Evolutionary conservation across 2,329 filamentous ascomycete species (phyloP).

Genomic region (Diaporthe caulivora): DNA sequence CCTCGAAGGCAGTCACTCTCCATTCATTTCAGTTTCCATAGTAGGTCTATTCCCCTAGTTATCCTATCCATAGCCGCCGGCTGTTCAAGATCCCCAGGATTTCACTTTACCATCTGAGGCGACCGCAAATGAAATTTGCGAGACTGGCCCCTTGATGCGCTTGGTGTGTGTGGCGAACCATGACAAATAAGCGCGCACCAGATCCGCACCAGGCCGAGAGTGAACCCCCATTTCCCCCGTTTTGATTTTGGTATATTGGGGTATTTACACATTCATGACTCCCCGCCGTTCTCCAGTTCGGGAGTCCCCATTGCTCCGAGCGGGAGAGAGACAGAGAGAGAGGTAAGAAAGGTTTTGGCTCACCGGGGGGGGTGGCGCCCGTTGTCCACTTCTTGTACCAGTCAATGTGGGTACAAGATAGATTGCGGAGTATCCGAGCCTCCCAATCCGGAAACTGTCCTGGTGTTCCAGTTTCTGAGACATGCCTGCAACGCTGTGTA

Average conservation of each 20-base stretch:
- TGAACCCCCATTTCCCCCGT: conserved; percentile 37
- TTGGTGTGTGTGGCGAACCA: too few species aligned
- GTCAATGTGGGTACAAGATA: too few species aligned
- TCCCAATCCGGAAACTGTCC: neutral
- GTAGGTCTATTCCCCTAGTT: too few species aligned
- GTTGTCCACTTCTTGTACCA: neutral
- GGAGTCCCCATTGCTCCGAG: neutral
- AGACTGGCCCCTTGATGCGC: too few species aligned
- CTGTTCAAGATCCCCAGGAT: too few species aligned
- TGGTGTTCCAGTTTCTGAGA: neutral
- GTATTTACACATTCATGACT: conserved; percentile 29
- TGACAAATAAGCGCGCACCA: too few species aligned
- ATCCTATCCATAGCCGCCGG: too few species aligned
- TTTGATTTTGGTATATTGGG: conserved; percentile 34
- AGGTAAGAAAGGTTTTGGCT: neutral
- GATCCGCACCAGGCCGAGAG: conserved; percentile 24
- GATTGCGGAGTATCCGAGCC: neutral
- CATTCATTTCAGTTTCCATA: too few species aligned
- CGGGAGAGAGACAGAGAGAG: neutral
- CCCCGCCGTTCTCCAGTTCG: neutral
- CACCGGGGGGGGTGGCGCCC: neutral
- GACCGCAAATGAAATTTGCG: too few species aligned
- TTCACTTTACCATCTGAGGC: too few species aligned
- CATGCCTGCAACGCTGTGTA: neutral
- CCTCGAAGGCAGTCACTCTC: too few species aligned